Evolutionary conservation across 257 asterid species (phyloP).

Genomic region (Solanum piurae): DNA sequence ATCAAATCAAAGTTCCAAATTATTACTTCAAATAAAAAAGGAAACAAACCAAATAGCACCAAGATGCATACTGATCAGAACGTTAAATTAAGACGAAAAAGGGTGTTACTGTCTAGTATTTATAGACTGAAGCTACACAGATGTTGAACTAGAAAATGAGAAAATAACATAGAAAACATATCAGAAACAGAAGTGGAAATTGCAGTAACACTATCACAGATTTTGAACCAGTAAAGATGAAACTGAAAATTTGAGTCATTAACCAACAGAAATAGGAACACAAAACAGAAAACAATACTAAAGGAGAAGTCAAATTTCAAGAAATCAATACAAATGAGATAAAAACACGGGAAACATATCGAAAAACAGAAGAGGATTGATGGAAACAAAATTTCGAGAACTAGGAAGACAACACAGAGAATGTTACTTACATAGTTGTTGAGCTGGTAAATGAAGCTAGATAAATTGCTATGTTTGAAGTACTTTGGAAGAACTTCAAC

Average conservation of each 20-base stretch:
- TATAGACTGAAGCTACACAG: background rate
- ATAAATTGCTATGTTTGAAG: slow-evolving; percentile 32
- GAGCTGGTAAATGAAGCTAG: slow-evolving; percentile 45
- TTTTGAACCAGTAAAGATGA: slow-evolving; percentile 26
- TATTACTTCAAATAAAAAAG: background rate
- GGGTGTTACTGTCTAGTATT: background rate
- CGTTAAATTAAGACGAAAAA: background rate
- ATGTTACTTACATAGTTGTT: slow-evolving; percentile 32
- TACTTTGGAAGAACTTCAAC: slow-evolving; percentile 28
- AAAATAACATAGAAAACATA: background rate
- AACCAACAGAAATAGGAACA: background rate
- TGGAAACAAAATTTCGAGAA: background rate
- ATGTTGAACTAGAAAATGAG: background rate
- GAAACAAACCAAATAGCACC: background rate
- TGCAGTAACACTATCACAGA: slow-evolving; percentile 16
- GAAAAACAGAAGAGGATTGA: background rate
- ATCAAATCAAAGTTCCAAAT: background rate
- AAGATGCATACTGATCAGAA: background rate
- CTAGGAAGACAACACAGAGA: background rate
- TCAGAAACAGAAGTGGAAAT: background rate
- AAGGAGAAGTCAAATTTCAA: background rate
- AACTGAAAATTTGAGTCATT: background rate
- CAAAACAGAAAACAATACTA: background rate
- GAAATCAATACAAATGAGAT: background rate
- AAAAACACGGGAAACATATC: background rate